These are phyloP conservation scores for Pseudozyma pruni DNA, from an alignment of 1,284 basidiomycete genomes.

Conservation along the genomic window DNA sequence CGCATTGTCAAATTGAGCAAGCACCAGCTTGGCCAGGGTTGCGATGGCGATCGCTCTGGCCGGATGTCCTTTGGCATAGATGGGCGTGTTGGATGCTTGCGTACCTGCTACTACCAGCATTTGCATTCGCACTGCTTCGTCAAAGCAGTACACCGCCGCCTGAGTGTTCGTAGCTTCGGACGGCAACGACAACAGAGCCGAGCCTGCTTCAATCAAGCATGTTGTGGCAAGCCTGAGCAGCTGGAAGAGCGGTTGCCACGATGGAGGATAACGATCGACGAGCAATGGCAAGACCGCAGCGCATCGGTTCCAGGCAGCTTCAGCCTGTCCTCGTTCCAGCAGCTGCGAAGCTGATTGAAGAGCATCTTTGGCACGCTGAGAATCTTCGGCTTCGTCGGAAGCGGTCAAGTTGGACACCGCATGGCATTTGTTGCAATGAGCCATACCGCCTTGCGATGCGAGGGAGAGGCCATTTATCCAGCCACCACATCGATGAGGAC, in stretches of 20 bases:
- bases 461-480: slow-evolving; percentile 70
- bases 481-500: slow-evolving; percentile 67
- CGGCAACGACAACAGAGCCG: slow-evolving; percentile 13
- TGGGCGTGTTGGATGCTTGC: slow-evolving; percentile 54
- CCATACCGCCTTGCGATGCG: slow-evolving; percentile 4
- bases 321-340: slow-evolving; percentile 23
- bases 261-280: slow-evolving; percentile 70
- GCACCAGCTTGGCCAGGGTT: slow-evolving; percentile 82
- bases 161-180: slow-evolving; percentile 6
- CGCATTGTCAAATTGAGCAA: slow-evolving; percentile 74
- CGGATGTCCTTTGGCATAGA: slow-evolving; percentile 80
- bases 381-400: slow-evolving; percentile 72
- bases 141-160: slow-evolving; percentile 37
- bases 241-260: slow-evolving; percentile 77
- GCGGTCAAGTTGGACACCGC: slow-evolving; percentile 71
- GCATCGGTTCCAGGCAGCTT: slow-evolving; percentile 74
- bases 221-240: slow-evolving; percentile 77
- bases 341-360: slow-evolving; percentile 77
- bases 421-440: slow-evolving; percentile 70
- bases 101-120: slow-evolving; percentile 74
- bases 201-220: slow-evolving; percentile 72
- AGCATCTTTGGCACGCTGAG: slow-evolving; percentile 76
- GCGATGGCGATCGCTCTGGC: slow-evolving; percentile 79
- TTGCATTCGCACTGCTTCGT: slow-evolving; percentile 67
- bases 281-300: slow-evolving; percentile 74